Base-by-base conservation (phyloP, 345 rosid species). In the Brassica carinata region DNA sequence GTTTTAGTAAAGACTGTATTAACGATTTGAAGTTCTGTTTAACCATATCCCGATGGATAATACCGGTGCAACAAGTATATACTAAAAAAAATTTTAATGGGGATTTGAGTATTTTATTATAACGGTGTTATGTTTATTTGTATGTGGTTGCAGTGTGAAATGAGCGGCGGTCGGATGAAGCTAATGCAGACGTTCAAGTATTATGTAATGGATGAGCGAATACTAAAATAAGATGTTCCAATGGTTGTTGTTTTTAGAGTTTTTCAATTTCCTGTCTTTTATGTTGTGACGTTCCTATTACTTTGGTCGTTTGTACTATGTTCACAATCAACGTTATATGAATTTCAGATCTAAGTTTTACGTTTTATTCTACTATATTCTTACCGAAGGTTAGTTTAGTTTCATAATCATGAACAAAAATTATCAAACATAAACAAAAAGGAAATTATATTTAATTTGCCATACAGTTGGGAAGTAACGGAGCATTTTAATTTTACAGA, bases 61-160 rank as follows among this genome's bases (percentile, higher is more conserved):
- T n/a, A 53, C 8, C 58, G 8, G 19, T 53, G 58, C 0, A 48
- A 48, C 55, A 45, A 45, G 55, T 48, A 15, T 57, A 57, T 18
- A 5, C 7, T 55, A 15, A 55, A 45, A 13, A 2, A 4, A 0
- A 0, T 38, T 38, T 13, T 55, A 36, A 17, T 38, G 31, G 5
- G 1, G 5, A 36, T 18, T 34, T 17, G 29, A 34, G 51, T 66
- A 29, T 14, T 11, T 11, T 63, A 63, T 15, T 33, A 3, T 15
- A 71, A 78, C 81, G 9, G 33, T 53, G 59, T 72, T 23, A 51
- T 78, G 15, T 71, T 38, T 11, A 36, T 23, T 59, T 55, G 19
- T 69, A 11, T 48, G 48, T 64, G 81, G 67, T 15, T 79, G 74
- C 78, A 79, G 82, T 51, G 82, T 79, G 69, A 79, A 55, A 51